Evolutionary conservation across 169 alveolate genomes (phyloP).

Genomic region (Neospora caninum): DNA sequence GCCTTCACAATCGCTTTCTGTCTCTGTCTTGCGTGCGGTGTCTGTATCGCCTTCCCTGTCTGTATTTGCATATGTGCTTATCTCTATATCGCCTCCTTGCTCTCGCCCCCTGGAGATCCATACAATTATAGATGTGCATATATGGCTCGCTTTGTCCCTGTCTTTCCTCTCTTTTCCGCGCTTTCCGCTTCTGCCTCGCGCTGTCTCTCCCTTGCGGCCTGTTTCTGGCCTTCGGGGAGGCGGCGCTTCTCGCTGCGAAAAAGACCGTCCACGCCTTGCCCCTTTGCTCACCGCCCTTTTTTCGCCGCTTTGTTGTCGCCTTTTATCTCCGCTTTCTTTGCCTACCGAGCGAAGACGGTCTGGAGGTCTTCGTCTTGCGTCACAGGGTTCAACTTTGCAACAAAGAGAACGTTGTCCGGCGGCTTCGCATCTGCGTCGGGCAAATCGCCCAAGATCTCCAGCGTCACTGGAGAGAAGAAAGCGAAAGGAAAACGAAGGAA

Average conservation of each 20-base stretch:
- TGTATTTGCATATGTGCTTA: not conserved
- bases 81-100: too few species aligned
- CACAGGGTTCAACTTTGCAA: slow-evolving; percentile 97
- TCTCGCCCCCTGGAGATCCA: too few species aligned
- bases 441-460: slow-evolving; percentile 97
- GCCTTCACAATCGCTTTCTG: not conserved
- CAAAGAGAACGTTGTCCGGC: slow-evolving; percentile 97
- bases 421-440: slow-evolving; percentile 99
- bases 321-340: too few species aligned
- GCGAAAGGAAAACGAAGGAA: slow-evolving; percentile 26
- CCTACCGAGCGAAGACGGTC: slow-evolving; percentile 85
- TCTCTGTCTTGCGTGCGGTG: not conserved
- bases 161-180: too few species aligned
- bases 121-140: too few species aligned
- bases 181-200: too few species aligned
- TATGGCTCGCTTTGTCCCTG: too few species aligned
- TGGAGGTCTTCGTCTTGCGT: slow-evolving; percentile 97
- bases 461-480: slow-evolving; percentile 84
- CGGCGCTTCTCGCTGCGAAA: too few species aligned
- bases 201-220: not conserved
- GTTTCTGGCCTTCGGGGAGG: too few species aligned
- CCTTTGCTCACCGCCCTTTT: too few species aligned
- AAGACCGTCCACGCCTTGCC: too few species aligned
- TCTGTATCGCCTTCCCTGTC: not conserved
- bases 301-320: too few species aligned